Evolutionary conservation across 2,329 filamentous ascomycete species (phyloP).

Genomic region (Monilinia aucupariae): DNA sequence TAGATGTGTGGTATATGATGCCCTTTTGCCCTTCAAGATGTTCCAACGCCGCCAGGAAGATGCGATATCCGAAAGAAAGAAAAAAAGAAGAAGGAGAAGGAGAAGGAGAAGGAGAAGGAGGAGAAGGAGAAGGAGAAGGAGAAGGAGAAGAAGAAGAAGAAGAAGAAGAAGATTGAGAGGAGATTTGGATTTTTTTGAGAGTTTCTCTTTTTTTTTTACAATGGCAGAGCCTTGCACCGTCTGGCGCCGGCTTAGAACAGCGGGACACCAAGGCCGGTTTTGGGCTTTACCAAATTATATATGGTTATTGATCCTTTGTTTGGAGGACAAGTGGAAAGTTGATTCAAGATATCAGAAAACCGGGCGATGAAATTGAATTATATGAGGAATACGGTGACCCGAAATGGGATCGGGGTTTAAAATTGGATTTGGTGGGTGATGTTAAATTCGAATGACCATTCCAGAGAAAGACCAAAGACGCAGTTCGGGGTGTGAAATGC

Average conservation of each 20-base stretch:
- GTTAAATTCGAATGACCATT: not conserved
- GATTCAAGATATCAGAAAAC: conserved; percentile 17
- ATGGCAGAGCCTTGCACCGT: conserved; percentile 34
- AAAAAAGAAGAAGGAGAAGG: conserved; percentile 21
- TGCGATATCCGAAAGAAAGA: conserved; percentile 23
- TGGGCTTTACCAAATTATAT: conserved; percentile 32
- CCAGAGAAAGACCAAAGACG: conserved; percentile 9
- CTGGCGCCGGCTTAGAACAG: conserved; percentile 35
- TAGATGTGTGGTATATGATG: conserved; percentile 28
- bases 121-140: conserved; percentile 21
- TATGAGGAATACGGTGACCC: conserved; percentile 29
- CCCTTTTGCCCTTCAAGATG: conserved; percentile 25
- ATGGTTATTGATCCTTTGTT: conserved; percentile 23
- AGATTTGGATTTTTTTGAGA: conserved; percentile 14
- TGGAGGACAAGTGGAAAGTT: conserved; percentile 20
- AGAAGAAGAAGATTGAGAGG: conserved; percentile 20
- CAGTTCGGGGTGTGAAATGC: not conserved
- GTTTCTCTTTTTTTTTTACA: conserved; percentile 16
- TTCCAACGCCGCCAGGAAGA: conserved; percentile 32
- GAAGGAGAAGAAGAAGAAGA: conserved; percentile 22
- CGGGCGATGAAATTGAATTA: conserved; percentile 27
- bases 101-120: conserved; percentile 21
- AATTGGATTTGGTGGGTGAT: not conserved
- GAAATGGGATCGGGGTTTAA: not conserved
- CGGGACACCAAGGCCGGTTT: conserved; percentile 33